Base-by-base conservation (phyloP, 1,284 basidiomycete genomes). In the Trichosporon sp. region DNA sequence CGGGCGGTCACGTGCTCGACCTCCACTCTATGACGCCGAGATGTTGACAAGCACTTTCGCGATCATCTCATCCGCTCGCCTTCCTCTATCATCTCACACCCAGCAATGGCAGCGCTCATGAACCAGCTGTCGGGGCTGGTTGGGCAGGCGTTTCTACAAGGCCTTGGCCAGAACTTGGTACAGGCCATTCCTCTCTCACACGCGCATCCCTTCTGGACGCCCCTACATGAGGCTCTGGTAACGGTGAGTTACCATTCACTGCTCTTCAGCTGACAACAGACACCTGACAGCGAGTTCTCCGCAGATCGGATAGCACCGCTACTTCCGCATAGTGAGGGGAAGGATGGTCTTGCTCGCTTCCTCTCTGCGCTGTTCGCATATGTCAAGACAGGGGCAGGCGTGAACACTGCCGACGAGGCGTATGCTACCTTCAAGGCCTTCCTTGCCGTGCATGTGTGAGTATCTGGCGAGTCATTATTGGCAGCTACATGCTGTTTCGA, bases 391-490 rank as follows among this genome's bases (percentile, higher is more conserved):
- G 53, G 31, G 2, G 38, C 53, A 0, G 65, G 53, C 31, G 53
- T 53, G 23, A 32, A 29, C 38, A 63, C 67, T 8, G 38, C 9
- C 12, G 73, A 72, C 7, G 63, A 64, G 11, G 64, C 71, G 2
- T 75, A 78, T 56, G 65, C 63, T 11, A 70, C 73, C 1, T 80
- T 78, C 58, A 70, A 58, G 23, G 56, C 71, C 18, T 66, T 79
- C 8, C 66, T 74, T 3, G 67, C 51, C 2, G 74, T 77, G 3
- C 76, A 78, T 34, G 70, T 72, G 78, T 78, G 51, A 65, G 78
- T 70, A 27, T 27, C n/a, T 5, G 5, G 5, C 9, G 4, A 32
- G 4, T 5, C 32, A 32, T 9, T 32, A 32, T 32, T n/a, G n/a
- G n/a, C n/a, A n/a, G n/a, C n/a, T n/a, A n/a, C n/a, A n/a, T n/a